phyloP scores from a whole-genome alignment of 1,284 basidiomycete species.

The Irpex sp. region DNA sequence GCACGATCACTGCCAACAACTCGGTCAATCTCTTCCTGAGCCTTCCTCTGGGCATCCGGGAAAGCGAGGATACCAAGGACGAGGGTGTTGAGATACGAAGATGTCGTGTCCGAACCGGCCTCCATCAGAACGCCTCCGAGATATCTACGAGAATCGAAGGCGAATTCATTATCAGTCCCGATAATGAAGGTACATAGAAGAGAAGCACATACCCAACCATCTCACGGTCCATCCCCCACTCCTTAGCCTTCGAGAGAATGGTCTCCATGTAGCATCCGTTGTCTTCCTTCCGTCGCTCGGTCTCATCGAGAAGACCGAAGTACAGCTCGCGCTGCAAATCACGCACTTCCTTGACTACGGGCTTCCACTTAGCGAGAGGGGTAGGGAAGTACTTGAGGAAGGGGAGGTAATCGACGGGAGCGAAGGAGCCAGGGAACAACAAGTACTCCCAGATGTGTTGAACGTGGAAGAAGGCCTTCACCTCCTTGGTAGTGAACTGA shows the following conservation, averaged over 20 bases:
- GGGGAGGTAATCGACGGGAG: constrained; percentile 33
- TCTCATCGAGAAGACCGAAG: constrained; percentile 18
- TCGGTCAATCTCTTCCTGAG: constrained; percentile 26
- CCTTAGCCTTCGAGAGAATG: constrained; percentile 6
- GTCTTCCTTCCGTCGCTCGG: constrained; percentile 8
- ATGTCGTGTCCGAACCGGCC: constrained; percentile 3
- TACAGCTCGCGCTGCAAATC: constrained; percentile 21
- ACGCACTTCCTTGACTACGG: constrained; percentile 18
- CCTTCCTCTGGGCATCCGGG: constrained; percentile 19
- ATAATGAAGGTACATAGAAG: background rate
- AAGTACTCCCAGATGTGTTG: constrained; percentile 24
- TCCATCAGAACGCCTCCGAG: constrained; percentile 3
- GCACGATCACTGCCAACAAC: constrained; percentile 23
- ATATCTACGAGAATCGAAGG: background rate
- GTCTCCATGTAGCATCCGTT: constrained; percentile 16
- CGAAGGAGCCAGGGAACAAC: constrained; percentile 27
- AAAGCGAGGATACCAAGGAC: constrained; percentile 10
- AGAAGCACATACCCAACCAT: constrained; percentile 10
- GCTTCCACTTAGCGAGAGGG: constrained; percentile 32
- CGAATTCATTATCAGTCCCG: background rate
- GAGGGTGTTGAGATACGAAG: constrained; percentile 8
- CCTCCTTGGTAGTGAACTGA: constrained; percentile 20
- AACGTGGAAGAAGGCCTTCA: constrained; percentile 23
- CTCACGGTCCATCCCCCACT: constrained; percentile 7
- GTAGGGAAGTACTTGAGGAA: constrained; percentile 31